Percentiles rank a stretch among this genome's conserved stretches.
These are phyloP conservation scores for Colletotrichum phormii DNA, from an alignment of 2,329 filamentous ascomycete genomes.

Conservation along the genomic window DNA sequence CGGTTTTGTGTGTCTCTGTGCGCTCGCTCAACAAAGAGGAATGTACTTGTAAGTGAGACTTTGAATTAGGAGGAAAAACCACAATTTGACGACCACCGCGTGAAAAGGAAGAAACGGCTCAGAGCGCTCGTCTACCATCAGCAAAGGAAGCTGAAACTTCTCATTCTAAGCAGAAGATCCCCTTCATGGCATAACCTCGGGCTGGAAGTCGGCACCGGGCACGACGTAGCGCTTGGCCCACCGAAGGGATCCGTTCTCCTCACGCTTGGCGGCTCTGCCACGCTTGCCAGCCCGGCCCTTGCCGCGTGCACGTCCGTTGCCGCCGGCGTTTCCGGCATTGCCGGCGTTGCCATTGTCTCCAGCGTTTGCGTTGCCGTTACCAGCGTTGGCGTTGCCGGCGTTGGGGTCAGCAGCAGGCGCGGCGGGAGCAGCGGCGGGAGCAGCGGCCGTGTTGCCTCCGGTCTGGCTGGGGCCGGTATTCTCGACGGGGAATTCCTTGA, in stretches of 20 bases:
- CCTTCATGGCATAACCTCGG: conserved; percentile 25
- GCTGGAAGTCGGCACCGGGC: conserved; percentile 18
- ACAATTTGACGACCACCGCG: not conserved
- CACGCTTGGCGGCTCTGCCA: conserved; percentile 9
- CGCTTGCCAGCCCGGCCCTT: conserved; percentile 7
- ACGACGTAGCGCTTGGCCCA: conserved; percentile 34
- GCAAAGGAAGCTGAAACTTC: conserved; percentile 4
- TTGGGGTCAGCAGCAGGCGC: not conserved
- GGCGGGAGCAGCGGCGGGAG: conserved; percentile 34
- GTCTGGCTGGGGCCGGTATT: conserved; percentile 18
- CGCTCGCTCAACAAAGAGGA: not conserved
- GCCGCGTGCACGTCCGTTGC: not conserved
- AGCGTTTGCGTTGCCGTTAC: conserved; percentile 36
- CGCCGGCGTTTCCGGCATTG: conserved; percentile 22
- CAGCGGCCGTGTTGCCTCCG: conserved; percentile 34
- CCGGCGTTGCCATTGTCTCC: conserved; percentile 37
- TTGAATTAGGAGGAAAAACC: conserved; percentile 15
- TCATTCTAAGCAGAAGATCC: not conserved
- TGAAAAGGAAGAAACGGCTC: not conserved
- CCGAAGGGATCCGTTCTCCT: not conserved
- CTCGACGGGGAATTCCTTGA: conserved; percentile 43
- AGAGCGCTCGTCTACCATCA: not conserved
- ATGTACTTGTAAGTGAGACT: not conserved
- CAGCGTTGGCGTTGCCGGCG: conserved; percentile 26
- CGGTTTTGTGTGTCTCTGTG: conserved; percentile 11